Base-by-base conservation (phyloP, 2,329 filamentous ascomycete species). In the Biscogniauxia marginata region DNA sequence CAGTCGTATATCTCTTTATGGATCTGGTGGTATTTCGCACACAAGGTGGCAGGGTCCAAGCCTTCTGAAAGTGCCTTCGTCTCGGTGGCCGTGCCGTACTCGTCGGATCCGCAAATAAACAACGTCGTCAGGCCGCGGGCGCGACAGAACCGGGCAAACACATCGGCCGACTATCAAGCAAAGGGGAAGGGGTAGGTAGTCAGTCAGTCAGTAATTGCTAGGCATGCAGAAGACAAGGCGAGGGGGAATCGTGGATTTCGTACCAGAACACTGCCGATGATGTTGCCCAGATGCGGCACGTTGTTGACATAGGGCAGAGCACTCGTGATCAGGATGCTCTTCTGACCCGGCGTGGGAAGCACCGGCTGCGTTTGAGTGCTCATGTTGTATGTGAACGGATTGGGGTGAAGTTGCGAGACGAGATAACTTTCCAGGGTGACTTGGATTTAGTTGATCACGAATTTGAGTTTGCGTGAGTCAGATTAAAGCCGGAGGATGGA, bases 61-160 rank as follows among this genome's bases (percentile, higher is more conserved):
- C 88, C 88, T 72, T 95, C 91, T 72, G 96, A 91, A 44, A 97
- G 84, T 4, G 93, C 93, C 78, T 96, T 96, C 22, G 93, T 96
- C 76, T 97, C 93, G 25, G 93, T 96, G 20, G 93, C 93, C 11
- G 93, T 98, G 56, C 93, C 93, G 74, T 97, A 98, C 76, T 98
- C 91, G 77, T 97, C 93, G 51, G 87, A 90, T 55, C 92, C 92
- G 74, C 93, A 96, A 64, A 96, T 81, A 73, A 86, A 96, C 50
- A 96, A 82, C 1, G 91, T 96, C 63, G 86, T 89, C 69, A 88
- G 83, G 54, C 88, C 89, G 67, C 91, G 84, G 46, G 89, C 87
- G 74, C 91, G 91, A 77, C 88, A 90, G 76, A 89, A 96, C 64
- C 86, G 86, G 45, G 89, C 82, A 71, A 89, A 97, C 61, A 96